Evolutionary conservation across 1,139 yeast genomes (phyloP).

Genomic region (Lodderomyces beijingensis): DNA sequence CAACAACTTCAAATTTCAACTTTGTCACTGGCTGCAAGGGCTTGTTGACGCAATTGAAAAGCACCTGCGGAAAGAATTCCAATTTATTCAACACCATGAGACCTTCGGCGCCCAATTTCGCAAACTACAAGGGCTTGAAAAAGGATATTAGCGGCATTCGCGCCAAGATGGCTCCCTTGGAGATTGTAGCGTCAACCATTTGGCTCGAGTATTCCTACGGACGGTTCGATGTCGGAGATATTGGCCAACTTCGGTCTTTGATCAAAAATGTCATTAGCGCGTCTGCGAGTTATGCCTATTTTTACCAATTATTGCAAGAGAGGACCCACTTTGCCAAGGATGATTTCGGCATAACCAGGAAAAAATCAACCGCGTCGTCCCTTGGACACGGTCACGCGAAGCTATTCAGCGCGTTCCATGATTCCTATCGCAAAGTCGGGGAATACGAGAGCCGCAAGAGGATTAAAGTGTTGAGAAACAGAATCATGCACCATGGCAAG

Average conservation of each 20-base stretch:
- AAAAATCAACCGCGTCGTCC: constrained; percentile 14
- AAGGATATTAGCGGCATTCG: constrained; percentile 20
- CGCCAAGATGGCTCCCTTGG: constrained; percentile 19
- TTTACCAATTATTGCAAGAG: constrained; percentile 28
- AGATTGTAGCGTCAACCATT: constrained; percentile 19
- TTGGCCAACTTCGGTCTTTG: constrained; percentile 23
- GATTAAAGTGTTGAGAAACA: constrained; percentile 18
- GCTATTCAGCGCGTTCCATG: constrained; percentile 24
- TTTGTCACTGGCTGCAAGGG: constrained; percentile 19
- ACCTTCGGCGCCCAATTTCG: constrained; percentile 26
- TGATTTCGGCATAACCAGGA: constrained; percentile 14
- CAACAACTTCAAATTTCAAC: constrained; percentile 25
- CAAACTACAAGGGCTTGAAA: constrained; percentile 19
- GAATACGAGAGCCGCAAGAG: constrained; percentile 24
- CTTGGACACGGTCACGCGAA: constrained; percentile 18
- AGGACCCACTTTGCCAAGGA: constrained; percentile 19
- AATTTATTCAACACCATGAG: constrained; percentile 23
- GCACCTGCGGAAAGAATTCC: constrained; percentile 18
- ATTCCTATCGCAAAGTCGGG: constrained; percentile 30
- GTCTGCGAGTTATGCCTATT: constrained; percentile 27
- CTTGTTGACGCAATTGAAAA: constrained; percentile 15
- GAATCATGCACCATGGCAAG: constrained; percentile 17
- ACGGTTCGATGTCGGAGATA: constrained; percentile 27
- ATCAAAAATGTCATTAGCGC: constrained; percentile 22
- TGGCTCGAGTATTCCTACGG: constrained; percentile 26